phyloP scores from a whole-genome alignment of 2,329 filamentous ascomycete genomes.

The Pyricularia sp. region DNA sequence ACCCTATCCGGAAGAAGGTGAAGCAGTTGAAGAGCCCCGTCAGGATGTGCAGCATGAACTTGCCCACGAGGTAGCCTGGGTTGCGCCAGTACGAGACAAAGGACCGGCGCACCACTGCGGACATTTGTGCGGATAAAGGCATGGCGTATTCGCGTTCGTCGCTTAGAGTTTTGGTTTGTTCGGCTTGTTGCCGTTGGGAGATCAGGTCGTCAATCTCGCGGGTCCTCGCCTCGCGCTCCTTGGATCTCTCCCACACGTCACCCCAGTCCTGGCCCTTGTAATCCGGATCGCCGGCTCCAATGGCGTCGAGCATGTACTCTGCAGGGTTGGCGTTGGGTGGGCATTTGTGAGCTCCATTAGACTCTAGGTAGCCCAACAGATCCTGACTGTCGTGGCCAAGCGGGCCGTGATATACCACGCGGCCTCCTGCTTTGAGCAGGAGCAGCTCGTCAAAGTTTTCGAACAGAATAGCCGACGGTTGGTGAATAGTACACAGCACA shows the following conservation, averaged over 20 bases:
- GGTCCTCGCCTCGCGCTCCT: conserved; percentile 36
- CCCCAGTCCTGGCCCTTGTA: conserved; percentile 25
- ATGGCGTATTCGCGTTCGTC: conserved; percentile 64
- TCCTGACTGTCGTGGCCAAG: conserved; percentile 30
- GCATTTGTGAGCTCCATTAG: conserved; percentile 51
- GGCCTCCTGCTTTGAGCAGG: conserved; percentile 54
- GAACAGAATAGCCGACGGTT: conserved; percentile 59
- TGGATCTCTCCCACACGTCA: conserved; percentile 25
- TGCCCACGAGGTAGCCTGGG: conserved; percentile 56
- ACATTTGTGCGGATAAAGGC: conserved; percentile 53
- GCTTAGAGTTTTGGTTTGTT: conserved; percentile 12
- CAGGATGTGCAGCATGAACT: conserved; percentile 44
- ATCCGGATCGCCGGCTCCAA: conserved; percentile 37
- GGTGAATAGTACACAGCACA: conserved; percentile 61
- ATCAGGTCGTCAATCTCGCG: conserved; percentile 57
- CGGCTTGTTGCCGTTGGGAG: conserved; percentile 29
- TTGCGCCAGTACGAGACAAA: conserved; percentile 57
- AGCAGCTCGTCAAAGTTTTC: conserved; percentile 58
- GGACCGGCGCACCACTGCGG: conserved; percentile 53
- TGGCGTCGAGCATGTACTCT: conserved; percentile 63
- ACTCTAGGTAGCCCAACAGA: conserved; percentile 55
- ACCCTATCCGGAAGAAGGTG: conserved; percentile 51
- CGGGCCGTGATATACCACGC: conserved; percentile 51
- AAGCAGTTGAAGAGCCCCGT: conserved; percentile 52
- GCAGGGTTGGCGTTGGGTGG: conserved; percentile 57